These are phyloP conservation scores for Flaveria floridana DNA, from an alignment of 140 eudicot genomes.

Conservation along the genomic window DNA sequence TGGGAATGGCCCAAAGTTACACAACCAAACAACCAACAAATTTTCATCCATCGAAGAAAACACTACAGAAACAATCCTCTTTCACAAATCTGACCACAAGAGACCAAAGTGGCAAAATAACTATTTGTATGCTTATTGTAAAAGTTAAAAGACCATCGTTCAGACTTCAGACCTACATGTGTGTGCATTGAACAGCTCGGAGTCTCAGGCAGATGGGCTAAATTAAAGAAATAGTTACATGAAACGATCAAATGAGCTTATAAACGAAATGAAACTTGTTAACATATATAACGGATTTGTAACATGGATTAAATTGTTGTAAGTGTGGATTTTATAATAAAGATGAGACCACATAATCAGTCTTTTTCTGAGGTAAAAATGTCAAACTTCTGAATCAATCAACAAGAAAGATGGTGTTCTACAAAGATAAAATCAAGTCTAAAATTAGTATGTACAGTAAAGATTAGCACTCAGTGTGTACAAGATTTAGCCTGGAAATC, in stretches of 20 bases:
- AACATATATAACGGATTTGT: neutral
- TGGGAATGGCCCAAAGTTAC: neutral
- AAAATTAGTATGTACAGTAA: slow-evolving; percentile 34
- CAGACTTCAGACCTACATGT: neutral
- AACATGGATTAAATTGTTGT: neutral
- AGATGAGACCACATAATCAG: neutral
- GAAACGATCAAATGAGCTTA: neutral
- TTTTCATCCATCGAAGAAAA: slow-evolving; percentile 18
- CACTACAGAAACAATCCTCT: slow-evolving; percentile 10
- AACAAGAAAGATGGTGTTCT: slow-evolving; percentile 22
- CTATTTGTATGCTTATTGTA: neutral
- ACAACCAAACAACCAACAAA: slow-evolving; percentile 19
- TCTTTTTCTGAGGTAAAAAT: slow-evolving; percentile 5
- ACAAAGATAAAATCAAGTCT: slow-evolving; percentile 23
- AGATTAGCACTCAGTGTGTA: slow-evolving; percentile 29
- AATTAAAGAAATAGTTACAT: neutral
- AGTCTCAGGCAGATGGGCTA: neutral
- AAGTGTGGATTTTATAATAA: neutral
- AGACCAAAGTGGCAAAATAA: slow-evolving; percentile 13
- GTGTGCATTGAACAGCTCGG: neutral
- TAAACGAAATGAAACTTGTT: neutral
- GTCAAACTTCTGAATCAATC: slow-evolving; percentile 18
- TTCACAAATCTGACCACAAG: slow-evolving; percentile 7
- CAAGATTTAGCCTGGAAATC: slow-evolving; percentile 22
- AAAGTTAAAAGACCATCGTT: slow-evolving; percentile 7